Percentiles rank a stretch among this genome's conserved stretches.
Evolutionary conservation across 2,329 filamentous ascomycete genomes (phyloP).

Genomic region (Fusarium miscanthi): DNA sequence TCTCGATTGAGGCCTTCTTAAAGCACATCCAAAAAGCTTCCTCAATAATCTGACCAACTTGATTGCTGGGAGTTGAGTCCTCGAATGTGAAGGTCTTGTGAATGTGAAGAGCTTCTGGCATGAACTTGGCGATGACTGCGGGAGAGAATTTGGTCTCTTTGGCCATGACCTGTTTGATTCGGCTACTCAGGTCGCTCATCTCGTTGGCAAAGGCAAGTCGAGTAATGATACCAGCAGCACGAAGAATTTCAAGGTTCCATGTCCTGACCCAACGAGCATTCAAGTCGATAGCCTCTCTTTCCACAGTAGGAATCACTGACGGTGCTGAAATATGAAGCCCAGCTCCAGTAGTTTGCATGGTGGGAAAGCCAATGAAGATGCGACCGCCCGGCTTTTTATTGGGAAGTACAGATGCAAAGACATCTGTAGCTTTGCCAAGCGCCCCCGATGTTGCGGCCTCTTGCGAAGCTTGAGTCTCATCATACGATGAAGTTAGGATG

Average conservation of each 20-base stretch:
- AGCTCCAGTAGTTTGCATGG: slow-evolving; percentile 94
- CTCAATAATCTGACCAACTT: slow-evolving; percentile 88
- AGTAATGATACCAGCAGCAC: slow-evolving; percentile 89
- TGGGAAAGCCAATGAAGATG: slow-evolving; percentile 98
- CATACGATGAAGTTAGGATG: slow-evolving; percentile 90
- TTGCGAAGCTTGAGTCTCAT: slow-evolving; percentile 77
- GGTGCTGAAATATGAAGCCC: slow-evolving; percentile 95
- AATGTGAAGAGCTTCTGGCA: slow-evolving; percentile 84
- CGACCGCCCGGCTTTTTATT: slow-evolving; percentile 83
- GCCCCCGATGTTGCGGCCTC: slow-evolving; percentile 56
- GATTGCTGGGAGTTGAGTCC: slow-evolving; percentile 88
- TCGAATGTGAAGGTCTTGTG: slow-evolving; percentile 88
- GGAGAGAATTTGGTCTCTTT: slow-evolving; percentile 66
- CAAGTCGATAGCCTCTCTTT: slow-evolving; percentile 95
- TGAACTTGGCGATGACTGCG: slow-evolving; percentile 72
- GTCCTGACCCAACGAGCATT: slow-evolving; percentile 94
- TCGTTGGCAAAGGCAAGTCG: slow-evolving; percentile 89
- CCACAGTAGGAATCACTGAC: slow-evolving; percentile 95
- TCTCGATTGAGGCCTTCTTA: slow-evolving; percentile 82
- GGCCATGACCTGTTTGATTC: slow-evolving; percentile 61
- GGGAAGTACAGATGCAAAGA: slow-evolving; percentile 91
- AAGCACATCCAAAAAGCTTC: slow-evolving; percentile 97
- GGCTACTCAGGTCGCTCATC: slow-evolving; percentile 79
- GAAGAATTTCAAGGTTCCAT: slow-evolving; percentile 95
- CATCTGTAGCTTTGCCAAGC: slow-evolving; percentile 72